phyloP scores from a whole-genome alignment of 1,139 yeast genomes.

The Saccharomyces hybrid region DNA sequence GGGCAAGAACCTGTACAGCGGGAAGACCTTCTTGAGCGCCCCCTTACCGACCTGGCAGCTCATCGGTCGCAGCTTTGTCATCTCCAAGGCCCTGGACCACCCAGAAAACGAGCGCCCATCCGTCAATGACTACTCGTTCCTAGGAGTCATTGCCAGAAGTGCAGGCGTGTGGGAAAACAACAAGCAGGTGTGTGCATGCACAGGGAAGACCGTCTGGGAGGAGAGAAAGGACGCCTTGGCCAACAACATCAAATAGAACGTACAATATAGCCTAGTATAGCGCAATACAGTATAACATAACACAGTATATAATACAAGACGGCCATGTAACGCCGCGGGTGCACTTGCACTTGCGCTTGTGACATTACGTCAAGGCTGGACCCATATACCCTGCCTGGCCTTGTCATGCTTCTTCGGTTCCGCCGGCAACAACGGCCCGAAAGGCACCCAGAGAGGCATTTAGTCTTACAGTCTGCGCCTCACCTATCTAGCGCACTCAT shows the following conservation, averaged over 20 bases:
- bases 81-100: conserved; percentile 40
- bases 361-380: neutral
- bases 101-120: conserved; percentile 18
- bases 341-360: neutral
- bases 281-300: neutral
- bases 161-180: conserved; percentile 98
- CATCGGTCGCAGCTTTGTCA: conserved; percentile 74
- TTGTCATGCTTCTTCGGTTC: neutral
- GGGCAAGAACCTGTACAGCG: conserved; percentile 29
- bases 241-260: conserved; percentile 16
- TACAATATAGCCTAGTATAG: neutral
- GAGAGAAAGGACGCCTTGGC: conserved; percentile 66
- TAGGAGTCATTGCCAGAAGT: conserved; percentile 92
- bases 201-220: conserved; percentile 95
- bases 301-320: neutral
- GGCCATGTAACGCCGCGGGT: neutral
- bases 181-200: conserved; percentile 87
- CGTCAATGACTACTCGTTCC: conserved; percentile 33
- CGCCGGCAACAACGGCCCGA: neutral
- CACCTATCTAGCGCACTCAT: neutral
- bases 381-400: neutral
- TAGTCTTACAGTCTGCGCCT: neutral
- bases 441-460: neutral
- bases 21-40: conserved; percentile 60
- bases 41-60: conserved; percentile 51